Percentiles rank a stretch among this genome's conserved stretches.
phyloP scores from a whole-genome alignment of 2,329 filamentous ascomycete genomes.

The Penicillium capsulatum region DNA sequence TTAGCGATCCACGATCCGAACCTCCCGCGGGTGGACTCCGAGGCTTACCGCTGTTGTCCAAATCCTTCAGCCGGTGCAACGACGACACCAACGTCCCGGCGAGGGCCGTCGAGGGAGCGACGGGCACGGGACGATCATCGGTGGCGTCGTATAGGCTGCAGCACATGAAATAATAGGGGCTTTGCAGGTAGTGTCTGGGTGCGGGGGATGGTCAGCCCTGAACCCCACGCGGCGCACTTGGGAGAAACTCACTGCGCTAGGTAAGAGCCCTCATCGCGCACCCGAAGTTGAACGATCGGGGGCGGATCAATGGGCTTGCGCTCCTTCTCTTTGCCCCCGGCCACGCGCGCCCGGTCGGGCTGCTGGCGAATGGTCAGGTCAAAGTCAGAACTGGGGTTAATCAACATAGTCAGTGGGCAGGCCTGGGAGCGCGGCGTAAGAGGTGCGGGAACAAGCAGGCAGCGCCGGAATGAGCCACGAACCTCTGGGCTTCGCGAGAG shows the following conservation, averaged over 20 bases:
- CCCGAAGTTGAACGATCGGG: slow-evolving; percentile 70
- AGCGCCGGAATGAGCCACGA: slow-evolving; percentile 20
- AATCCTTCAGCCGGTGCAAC: slow-evolving; percentile 74
- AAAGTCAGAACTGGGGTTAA: slow-evolving; percentile 51
- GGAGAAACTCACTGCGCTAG: slow-evolving; percentile 55
- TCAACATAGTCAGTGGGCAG: slow-evolving; percentile 39
- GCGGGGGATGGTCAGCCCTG: not conserved
- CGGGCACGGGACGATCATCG: slow-evolving; percentile 43
- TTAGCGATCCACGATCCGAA: slow-evolving; percentile 1
- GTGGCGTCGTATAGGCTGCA: slow-evolving; percentile 52
- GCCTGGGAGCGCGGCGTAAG: not conserved
- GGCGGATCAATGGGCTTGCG: slow-evolving; percentile 83
- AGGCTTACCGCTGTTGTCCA: slow-evolving; percentile 57
- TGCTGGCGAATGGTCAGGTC: slow-evolving; percentile 61
- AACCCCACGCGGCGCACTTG: too few species aligned
- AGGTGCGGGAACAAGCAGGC: not conserved
- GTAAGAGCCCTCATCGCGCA: slow-evolving; percentile 46
- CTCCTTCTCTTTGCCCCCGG: slow-evolving; percentile 72
- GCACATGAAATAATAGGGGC: slow-evolving; percentile 62
- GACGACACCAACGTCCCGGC: slow-evolving; percentile 75
- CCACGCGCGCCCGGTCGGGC: slow-evolving; percentile 63
- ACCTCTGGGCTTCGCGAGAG: slow-evolving; percentile 42
- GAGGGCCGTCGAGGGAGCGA: slow-evolving; percentile 52
- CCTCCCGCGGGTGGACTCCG: not conserved
- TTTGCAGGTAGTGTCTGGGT: slow-evolving; percentile 57